A percentile compares a stretch with the other conserved stretches of the same genome.
Conservation (phyloP, 2,329 filamentous ascomycete genomes). For the Arachnomyces sp. region DNA sequence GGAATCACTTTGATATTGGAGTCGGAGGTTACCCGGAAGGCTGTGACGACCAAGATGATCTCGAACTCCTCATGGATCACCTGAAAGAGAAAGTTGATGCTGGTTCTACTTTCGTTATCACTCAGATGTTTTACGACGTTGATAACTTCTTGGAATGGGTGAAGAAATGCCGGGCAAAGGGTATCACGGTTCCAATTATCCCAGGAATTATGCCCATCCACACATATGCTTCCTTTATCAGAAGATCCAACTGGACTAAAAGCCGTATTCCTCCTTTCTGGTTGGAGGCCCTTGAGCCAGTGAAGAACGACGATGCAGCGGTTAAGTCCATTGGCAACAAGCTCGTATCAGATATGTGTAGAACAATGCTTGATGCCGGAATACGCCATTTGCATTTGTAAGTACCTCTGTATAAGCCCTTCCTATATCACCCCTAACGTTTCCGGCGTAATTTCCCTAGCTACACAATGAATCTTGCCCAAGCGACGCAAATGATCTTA, state of each 20-base stretch:
- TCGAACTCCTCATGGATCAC: conserved; percentile 78
- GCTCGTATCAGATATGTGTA: conserved; percentile 83
- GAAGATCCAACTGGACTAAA: conserved; percentile 85
- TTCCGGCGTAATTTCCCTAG: conserved; percentile 21
- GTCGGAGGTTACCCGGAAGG: conserved; percentile 96
- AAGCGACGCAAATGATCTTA: conserved; percentile 87
- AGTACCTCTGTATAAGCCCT: conserved; percentile 17
- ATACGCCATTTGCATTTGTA: conserved; percentile 85
- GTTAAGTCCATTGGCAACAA: conserved; percentile 84
- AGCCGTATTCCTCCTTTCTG: conserved; percentile 74
- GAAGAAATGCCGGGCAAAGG: conserved; percentile 71
- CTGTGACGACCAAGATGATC: conserved; percentile 83
- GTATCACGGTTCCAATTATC: conserved; percentile 76
- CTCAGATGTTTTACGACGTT: conserved; percentile 98
- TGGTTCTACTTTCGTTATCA: conserved; percentile 88
- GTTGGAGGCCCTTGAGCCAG: conserved; percentile 74
- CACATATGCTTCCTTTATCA: conserved; percentile 86
- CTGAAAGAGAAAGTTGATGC: conserved; percentile 96
- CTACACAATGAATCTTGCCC: conserved; percentile 98
- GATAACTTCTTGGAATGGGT: conserved; percentile 94
- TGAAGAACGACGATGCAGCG: conserved; percentile 93
- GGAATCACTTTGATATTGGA: conserved; percentile 92
- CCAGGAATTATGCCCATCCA: conserved; percentile 91
- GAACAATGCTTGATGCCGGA: conserved; percentile 71
- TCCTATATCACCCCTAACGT: not conserved